These are phyloP conservation scores for Neurospora sp. DNA, from an alignment of 495 filamentous ascomycete genomes.

Conservation along the genomic window DNA sequence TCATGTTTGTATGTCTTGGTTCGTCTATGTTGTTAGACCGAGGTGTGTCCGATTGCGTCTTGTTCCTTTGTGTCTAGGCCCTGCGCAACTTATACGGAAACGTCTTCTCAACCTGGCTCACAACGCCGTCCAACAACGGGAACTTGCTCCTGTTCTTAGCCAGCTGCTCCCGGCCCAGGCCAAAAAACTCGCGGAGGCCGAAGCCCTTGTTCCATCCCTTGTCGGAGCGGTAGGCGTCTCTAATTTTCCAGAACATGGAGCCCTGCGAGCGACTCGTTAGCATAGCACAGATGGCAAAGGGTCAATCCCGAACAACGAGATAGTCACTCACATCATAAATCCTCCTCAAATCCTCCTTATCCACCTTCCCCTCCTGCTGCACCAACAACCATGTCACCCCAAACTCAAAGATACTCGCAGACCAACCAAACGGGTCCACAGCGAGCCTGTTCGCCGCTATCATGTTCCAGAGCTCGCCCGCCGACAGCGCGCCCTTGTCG, in stretches of 20 bases:
- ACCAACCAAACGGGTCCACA: conserved; percentile 18
- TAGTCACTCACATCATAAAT: conserved; percentile 30
- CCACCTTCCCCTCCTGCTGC: conserved; percentile 34
- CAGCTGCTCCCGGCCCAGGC: background rate
- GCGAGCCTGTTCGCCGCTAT: conserved; percentile 11
- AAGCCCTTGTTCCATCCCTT: conserved; percentile 22
- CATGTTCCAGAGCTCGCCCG: conserved; percentile 11
- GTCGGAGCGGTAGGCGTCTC: conserved; percentile 12
- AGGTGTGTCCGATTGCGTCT: background rate
- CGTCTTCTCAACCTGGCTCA: background rate
- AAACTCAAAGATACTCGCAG: conserved; percentile 33
- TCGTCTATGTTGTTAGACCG: background rate
- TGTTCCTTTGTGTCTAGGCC: background rate
- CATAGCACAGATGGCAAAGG: background rate
- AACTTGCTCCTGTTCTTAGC: background rate
- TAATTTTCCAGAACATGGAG: conserved; percentile 23
- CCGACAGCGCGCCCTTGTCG: conserved; percentile 9
- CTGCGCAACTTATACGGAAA: background rate
- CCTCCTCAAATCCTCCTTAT: conserved; percentile 36
- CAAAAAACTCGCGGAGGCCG: conserved; percentile 6
- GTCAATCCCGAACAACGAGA: accelerated
- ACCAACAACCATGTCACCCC: conserved; percentile 37
- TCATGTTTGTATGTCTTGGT: background rate
- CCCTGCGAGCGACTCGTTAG: conserved; percentile 1
- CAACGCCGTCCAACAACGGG: background rate